phyloP scores from a whole-genome alignment of 768 basidiomycete species.

The Hebeloma cylindrosporum region DNA sequence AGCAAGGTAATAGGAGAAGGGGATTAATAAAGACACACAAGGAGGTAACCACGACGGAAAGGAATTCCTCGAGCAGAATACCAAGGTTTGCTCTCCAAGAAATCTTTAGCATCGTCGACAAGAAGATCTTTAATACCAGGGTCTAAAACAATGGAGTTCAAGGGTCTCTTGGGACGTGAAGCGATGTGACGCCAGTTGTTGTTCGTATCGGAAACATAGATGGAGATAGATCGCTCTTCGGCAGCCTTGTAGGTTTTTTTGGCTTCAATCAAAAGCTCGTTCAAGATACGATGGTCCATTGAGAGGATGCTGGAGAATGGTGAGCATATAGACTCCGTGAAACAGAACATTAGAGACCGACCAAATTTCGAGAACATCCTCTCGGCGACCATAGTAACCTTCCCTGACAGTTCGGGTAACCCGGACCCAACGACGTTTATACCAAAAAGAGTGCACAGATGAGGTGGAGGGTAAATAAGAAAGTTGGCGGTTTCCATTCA shows the following conservation, averaged over 20 bases:
- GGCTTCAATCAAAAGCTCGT: slow-evolving; percentile 53
- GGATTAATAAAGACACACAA: slow-evolving; percentile 32
- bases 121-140: slow-evolving; percentile 66
- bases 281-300: slow-evolving; percentile 45
- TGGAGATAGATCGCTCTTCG: slow-evolving; percentile 49
- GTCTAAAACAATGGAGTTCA: slow-evolving; percentile 69
- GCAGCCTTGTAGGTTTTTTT: slow-evolving; percentile 51
- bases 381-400: slow-evolving; percentile 32
- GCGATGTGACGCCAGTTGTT: slow-evolving; percentile 57
- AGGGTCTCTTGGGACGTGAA: slow-evolving; percentile 61
- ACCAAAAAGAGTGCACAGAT: slow-evolving; percentile 45
- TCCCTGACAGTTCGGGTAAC: slow-evolving; percentile 38
- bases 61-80: slow-evolving; percentile 78
- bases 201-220: slow-evolving; percentile 51
- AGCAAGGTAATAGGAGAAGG: not conserved
- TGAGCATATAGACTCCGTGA: not conserved
- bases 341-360: slow-evolving; percentile 22
- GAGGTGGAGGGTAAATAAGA: slow-evolving; percentile 44
- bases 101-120: slow-evolving; percentile 69
- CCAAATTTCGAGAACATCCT: slow-evolving; percentile 44
- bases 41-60: slow-evolving; percentile 77
- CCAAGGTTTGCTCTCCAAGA: slow-evolving; percentile 68
- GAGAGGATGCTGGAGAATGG: slow-evolving; percentile 45
- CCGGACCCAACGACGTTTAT: slow-evolving; percentile 44
- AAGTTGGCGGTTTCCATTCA: slow-evolving; percentile 32